These are phyloP conservation scores for Sergeia podlipaevii DNA, from an alignment of 208 protist genomes.

Conservation along the genomic window DNA sequence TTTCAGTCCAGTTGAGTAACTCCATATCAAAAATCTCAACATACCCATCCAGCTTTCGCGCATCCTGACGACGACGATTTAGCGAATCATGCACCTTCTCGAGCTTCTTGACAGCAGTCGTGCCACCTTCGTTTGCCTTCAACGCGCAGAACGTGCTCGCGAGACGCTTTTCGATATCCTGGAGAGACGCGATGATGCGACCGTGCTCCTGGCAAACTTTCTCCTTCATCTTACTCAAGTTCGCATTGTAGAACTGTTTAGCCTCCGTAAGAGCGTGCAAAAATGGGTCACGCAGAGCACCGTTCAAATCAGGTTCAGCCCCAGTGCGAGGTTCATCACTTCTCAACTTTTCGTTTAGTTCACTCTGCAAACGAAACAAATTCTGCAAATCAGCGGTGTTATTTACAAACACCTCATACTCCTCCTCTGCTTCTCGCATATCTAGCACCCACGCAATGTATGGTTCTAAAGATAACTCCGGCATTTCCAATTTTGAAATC, in stretches of 20 bases:
- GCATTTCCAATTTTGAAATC: slow-evolving; percentile 26
- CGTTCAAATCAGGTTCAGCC: slow-evolving; percentile 18
- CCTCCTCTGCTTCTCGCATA: slow-evolving; percentile 26
- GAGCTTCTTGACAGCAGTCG: slow-evolving; percentile 46
- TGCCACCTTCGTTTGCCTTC: slow-evolving; percentile 34
- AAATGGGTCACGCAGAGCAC: slow-evolving; percentile 29
- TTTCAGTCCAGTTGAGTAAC: slow-evolving; percentile 65
- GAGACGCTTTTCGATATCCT: slow-evolving; percentile 27
- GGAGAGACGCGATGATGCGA: slow-evolving; percentile 17
- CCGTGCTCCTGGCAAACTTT: slow-evolving; percentile 27
- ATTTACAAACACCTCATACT: slow-evolving; percentile 29
- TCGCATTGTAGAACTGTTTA: slow-evolving; percentile 26
- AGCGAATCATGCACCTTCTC: slow-evolving; percentile 32
- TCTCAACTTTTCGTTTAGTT: slow-evolving; percentile 29
- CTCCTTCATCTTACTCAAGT: slow-evolving; percentile 23
- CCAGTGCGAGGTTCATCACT: not conserved
- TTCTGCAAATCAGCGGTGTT: slow-evolving; percentile 39
- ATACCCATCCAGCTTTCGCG: slow-evolving; percentile 57
- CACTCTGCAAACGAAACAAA: slow-evolving; percentile 28
- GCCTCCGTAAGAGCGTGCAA: slow-evolving; percentile 26
- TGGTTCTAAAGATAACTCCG: slow-evolving; percentile 21
- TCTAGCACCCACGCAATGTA: slow-evolving; percentile 47
- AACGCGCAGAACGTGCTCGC: slow-evolving; percentile 27
- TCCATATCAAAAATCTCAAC: slow-evolving; percentile 61
- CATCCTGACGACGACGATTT: slow-evolving; percentile 18